These are phyloP conservation scores for Otatea glauca DNA, from an alignment of 176 grass and related monocot species.

Conservation along the genomic window DNA sequence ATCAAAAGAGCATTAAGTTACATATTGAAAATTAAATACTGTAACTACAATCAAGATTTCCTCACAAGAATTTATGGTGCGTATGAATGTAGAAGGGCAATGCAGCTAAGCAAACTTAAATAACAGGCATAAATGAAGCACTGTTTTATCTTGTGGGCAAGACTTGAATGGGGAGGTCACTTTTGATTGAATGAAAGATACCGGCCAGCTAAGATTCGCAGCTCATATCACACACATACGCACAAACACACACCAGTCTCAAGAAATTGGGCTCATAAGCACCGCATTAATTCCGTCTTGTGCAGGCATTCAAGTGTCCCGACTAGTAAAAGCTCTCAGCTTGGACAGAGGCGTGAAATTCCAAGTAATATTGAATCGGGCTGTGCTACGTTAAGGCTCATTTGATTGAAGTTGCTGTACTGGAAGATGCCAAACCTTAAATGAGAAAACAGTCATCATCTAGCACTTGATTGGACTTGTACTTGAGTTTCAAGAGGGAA, in stretches of 20 bases:
- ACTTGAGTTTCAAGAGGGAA: conserved; percentile 35
- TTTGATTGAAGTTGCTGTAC: conserved; percentile 58
- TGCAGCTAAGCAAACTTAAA: conserved; percentile 64
- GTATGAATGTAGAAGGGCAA: conserved; percentile 49
- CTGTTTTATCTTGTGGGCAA: conserved; percentile 65
- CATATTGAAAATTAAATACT: conserved; percentile 5
- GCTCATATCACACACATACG: conserved; percentile 47
- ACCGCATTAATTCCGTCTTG: conserved; percentile 52
- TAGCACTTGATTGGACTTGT: conserved; percentile 53
- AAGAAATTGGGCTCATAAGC: conserved; percentile 48
- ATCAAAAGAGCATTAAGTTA: conserved; percentile 21
- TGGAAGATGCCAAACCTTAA: conserved; percentile 59
- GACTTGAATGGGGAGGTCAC: conserved; percentile 66
- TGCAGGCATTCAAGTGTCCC: conserved; percentile 62
- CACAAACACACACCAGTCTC: conserved; percentile 41
- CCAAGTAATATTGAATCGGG: conserved; percentile 48
- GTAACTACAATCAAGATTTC: conserved; percentile 47
- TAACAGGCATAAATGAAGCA: conserved; percentile 59
- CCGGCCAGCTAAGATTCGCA: conserved; percentile 55
- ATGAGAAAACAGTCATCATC: conserved; percentile 59
- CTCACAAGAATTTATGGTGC: conserved; percentile 53
- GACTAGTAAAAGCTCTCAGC: conserved; percentile 60
- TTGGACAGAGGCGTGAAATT: conserved; percentile 54
- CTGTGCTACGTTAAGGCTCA: conserved; percentile 48
- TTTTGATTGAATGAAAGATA: conserved; percentile 63